Conservation (phyloP, 345 rosid species). For the Murraya paniculata region DNA sequence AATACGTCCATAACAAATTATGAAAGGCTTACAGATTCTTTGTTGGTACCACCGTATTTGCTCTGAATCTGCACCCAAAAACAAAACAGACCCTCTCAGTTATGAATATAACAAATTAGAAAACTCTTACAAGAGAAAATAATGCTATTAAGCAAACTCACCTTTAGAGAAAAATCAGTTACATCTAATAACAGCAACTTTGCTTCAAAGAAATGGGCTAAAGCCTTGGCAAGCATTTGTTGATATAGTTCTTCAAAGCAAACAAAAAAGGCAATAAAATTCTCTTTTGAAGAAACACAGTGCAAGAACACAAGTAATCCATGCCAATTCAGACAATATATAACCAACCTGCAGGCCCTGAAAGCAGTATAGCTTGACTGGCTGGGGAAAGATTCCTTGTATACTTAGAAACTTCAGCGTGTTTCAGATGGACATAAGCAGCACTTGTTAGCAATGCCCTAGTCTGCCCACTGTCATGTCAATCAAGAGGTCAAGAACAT, state of each 20-base stretch:
- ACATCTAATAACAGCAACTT: conserved; percentile 85
- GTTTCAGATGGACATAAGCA: conserved; percentile 92
- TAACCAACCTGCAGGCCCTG: conserved; percentile 87
- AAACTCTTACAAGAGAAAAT: background rate
- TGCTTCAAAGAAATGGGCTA: conserved; percentile 90
- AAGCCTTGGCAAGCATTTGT: conserved; percentile 96
- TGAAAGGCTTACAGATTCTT: conserved; percentile 54
- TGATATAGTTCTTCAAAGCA: conserved; percentile 75
- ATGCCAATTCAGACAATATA: background rate
- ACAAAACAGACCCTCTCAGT: background rate
- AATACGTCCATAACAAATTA: background rate
- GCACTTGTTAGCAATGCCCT: conserved; percentile 80
- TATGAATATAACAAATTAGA: background rate
- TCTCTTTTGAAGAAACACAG: background rate
- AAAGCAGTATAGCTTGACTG: conserved; percentile 79
- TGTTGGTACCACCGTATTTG: conserved; percentile 65
- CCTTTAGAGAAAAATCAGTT: conserved; percentile 86
- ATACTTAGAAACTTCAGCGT: conserved; percentile 76
- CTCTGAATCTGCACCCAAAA: conserved; percentile 59
- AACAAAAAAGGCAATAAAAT: conserved; percentile 6
- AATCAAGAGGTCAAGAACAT: conserved; percentile 9
- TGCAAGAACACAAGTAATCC: background rate
- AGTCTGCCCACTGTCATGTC: conserved; percentile 76
- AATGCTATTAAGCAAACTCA: conserved; percentile 9
- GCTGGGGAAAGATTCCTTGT: conserved; percentile 86